Evolutionary conservation across 2,329 filamentous ascomycete genomes (phyloP), one percentile per base, ranked within the genome.

Genomic region (Alternaria triticimaculans): DNA sequence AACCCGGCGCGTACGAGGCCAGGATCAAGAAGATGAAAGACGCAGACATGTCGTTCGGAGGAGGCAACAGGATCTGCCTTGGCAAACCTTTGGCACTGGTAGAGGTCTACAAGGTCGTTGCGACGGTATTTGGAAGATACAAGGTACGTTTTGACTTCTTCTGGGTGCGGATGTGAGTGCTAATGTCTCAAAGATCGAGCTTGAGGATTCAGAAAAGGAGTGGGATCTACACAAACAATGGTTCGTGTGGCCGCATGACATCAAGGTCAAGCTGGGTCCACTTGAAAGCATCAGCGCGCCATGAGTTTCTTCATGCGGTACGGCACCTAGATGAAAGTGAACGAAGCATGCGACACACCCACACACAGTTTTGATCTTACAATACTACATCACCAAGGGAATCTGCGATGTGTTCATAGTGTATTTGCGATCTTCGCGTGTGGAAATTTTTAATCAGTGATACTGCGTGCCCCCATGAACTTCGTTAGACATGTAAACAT

Each of bases 91-190:
- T 79, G 28, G 77, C 75, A 33, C 46, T 72, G 43, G 68, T 77
- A 6, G 75, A 80, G 64, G 49, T 78, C 55, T 72, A 70, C 46
- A 89, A 89, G 80, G 82, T 88, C 37, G 76, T 87, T 37, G 60
- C 60, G 20, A 62, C 60, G 6, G 43, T 49, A 14, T 62, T 86
- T 85, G 37, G 60, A 87, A 50, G 79, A 85, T 65, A 70, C 67
- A 8, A 77, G 68, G 44, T 87, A 84, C 66, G 76, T 43, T n/a
- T 66, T 79, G 81, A 58, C 72, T 79, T 76, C 20, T 30, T 53
- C 20, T 50, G 4, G 33, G 30, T 15, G 30, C 12, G 10, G 43
- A 37, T 21, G 12, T n/a, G 37, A 23, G 41, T 64, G 28, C 55
- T 62, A n/a, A 62, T n/a, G 18, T 43, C 25, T 9, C 43, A 46